These are phyloP conservation scores for Limonomyces culmigenus DNA, from an alignment of 1,284 basidiomycete species.

Conservation along the genomic window DNA sequence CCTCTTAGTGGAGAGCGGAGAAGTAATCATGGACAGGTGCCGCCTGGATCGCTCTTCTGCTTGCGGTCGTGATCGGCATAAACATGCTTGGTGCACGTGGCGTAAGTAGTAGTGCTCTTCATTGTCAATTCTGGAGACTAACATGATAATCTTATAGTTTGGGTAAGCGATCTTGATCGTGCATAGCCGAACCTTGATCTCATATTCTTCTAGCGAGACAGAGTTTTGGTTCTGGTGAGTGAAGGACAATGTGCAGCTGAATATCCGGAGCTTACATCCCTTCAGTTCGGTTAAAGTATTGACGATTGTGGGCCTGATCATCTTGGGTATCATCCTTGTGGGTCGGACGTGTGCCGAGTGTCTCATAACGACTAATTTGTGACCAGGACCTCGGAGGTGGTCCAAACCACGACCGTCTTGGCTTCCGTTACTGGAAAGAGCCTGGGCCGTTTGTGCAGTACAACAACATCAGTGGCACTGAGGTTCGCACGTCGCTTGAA, in stretches of 20 bases:
- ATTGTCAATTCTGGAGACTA: constrained; percentile 8
- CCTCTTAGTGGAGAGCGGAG: constrained; percentile 24
- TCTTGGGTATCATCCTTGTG: constrained; percentile 48
- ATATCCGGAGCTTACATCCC: constrained; percentile 13
- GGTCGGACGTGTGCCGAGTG: too few relatives aligned
- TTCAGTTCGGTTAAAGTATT: constrained; percentile 55
- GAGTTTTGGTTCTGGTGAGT: neutral
- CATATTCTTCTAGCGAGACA: neutral
- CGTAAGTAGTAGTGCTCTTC: constrained; percentile 8
- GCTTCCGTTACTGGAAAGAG: constrained; percentile 38
- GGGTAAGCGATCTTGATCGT: constrained; percentile 64
- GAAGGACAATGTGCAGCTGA: neutral
- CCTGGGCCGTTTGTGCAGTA: constrained; percentile 58
- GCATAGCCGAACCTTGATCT: constrained; percentile 10
- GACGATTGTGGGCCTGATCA: constrained; percentile 40
- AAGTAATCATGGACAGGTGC: neutral
- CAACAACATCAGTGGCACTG: constrained; percentile 31
- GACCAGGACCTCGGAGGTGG: too few relatives aligned
- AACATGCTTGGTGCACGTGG: constrained; percentile 63
- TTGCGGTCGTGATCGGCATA: constrained; percentile 45
- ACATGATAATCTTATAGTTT: constrained; percentile 24
- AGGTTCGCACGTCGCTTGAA: constrained; percentile 41
- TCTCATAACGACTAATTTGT: too few relatives aligned
- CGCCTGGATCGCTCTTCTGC: neutral
- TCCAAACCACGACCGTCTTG: constrained; percentile 34